Conservation (phyloP, 495 filamentous ascomycete species). For the Aspergillus haitiensis region DNA sequence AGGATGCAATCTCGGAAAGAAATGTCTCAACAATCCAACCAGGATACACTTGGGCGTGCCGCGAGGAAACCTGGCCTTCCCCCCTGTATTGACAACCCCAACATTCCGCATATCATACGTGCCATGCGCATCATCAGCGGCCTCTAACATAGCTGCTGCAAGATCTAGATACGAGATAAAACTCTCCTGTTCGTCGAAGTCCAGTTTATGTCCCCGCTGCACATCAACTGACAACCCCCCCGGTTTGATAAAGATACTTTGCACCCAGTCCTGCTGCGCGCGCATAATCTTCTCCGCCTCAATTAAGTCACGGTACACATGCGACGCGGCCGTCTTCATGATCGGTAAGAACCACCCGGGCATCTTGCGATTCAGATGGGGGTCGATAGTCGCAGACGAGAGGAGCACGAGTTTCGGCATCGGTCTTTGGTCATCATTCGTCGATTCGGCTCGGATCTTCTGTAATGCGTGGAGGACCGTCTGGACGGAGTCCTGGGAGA, state of each 20-base stretch:
- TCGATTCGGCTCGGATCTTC: conserved; percentile 13
- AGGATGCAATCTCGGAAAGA: conserved; percentile 34
- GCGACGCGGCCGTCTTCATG: conserved; percentile 3
- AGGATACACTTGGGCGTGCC: conserved; percentile 22
- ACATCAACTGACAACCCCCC: conserved; percentile 39
- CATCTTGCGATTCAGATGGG: conserved; percentile 27
- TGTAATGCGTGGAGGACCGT: conserved; percentile 35
- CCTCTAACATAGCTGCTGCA: conserved; percentile 50
- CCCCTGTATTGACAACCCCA: conserved; percentile 30
- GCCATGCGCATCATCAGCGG: conserved; percentile 36
- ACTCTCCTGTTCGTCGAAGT: conserved; percentile 31
- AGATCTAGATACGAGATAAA: conserved; percentile 46
- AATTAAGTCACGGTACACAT: conserved; percentile 21
- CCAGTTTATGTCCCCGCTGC: conserved; percentile 40
- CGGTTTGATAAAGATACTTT: conserved; percentile 46
- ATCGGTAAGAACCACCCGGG: conserved; percentile 4
- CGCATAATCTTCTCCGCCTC: conserved; percentile 39
- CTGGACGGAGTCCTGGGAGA: conserved; percentile 34
- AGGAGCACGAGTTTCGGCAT: conserved; percentile 44
- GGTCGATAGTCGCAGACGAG: conserved; percentile 38
- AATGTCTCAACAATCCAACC: conserved; percentile 35
- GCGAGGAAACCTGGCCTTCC: conserved; percentile 25
- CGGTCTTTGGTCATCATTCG: neutral
- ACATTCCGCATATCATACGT: conserved; percentile 40
- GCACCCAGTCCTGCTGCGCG: conserved; percentile 35